Conservation (phyloP, 1,284 basidiomycete species). For the Sparassis latifolia region DNA sequence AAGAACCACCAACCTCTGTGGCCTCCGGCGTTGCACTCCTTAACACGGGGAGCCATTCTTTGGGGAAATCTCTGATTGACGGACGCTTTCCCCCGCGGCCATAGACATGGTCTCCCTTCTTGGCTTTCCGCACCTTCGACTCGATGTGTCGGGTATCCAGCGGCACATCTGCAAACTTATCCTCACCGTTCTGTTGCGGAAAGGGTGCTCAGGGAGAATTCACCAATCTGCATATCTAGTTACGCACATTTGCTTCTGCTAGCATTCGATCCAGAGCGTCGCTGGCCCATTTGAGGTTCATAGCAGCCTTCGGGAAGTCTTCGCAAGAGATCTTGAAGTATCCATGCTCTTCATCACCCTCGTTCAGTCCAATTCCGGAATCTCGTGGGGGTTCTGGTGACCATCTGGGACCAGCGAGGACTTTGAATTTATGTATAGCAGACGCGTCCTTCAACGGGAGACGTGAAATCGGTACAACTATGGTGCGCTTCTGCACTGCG, state of each 20-base stretch:
- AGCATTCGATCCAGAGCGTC: conserved; percentile 72
- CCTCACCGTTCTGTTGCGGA: conserved; percentile 36
- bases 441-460: conserved; percentile 56
- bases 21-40: too few relatives aligned
- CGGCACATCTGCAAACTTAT: conserved; percentile 59
- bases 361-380: conserved; percentile 42
- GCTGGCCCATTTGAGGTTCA: conserved; percentile 86
- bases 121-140: conserved; percentile 61
- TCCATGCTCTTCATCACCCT: conserved; percentile 53
- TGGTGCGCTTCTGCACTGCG: conserved; percentile 57
- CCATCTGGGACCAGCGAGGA: conserved; percentile 83
- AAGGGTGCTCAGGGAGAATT: neutral
- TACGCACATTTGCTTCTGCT: conserved; percentile 70
- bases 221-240: neutral
- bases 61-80: conserved; percentile 71
- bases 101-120: conserved; percentile 60
- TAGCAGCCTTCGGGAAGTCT: conserved; percentile 65
- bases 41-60: conserved; percentile 63
- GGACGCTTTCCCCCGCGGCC: conserved; percentile 52
- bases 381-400: conserved; percentile 64
- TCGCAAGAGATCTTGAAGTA: conserved; percentile 86
- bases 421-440: conserved; percentile 73
- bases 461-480: conserved; percentile 66
- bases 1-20: too few relatives aligned
- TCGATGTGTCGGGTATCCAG: conserved; percentile 75